phyloP scores from a whole-genome alignment of 768 basidiomycete species.

The Amanita jacksonii region DNA sequence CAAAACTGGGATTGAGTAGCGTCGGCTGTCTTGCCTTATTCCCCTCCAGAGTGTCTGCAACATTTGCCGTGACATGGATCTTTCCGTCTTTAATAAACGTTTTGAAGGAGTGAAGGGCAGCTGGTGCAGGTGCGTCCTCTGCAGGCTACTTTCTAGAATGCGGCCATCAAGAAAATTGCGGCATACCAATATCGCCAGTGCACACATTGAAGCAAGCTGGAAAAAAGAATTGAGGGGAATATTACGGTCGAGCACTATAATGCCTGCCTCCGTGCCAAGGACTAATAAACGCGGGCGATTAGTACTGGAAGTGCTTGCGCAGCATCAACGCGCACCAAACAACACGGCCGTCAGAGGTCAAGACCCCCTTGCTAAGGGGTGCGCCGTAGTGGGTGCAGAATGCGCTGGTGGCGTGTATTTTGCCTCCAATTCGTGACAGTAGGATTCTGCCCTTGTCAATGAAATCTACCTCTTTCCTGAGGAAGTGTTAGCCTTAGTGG shows the following conservation, averaged over 20 bases:
- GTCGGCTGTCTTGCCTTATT: conserved; percentile 58
- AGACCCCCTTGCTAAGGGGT: conserved; percentile 73
- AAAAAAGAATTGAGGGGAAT: conserved; percentile 3
- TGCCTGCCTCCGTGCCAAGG: conserved; percentile 80
- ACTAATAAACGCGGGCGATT: conserved; percentile 24
- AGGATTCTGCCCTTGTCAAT: conserved; percentile 72
- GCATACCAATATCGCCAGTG: conserved; percentile 70
- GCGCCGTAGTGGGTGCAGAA: conserved; percentile 93
- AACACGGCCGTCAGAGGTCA: conserved; percentile 69
- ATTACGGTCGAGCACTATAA: background rate
- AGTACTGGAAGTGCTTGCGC: background rate
- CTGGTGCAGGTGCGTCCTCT: conserved; percentile 88
- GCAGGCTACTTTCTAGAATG: background rate
- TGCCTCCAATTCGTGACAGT: conserved; percentile 64
- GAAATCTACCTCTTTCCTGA: conserved; percentile 78
- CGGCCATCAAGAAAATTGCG: conserved; percentile 4
- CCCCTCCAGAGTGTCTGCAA: conserved; percentile 48
- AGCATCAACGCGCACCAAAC: conserved; percentile 46
- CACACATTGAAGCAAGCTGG: conserved; percentile 82
- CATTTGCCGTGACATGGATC: conserved; percentile 69
- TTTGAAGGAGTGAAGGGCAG: conserved; percentile 72
- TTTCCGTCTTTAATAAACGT: conserved; percentile 57
- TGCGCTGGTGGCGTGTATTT: conserved; percentile 70
- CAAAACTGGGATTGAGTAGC: conserved; percentile 35
- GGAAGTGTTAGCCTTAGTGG: background rate